phyloP scores from a whole-genome alignment of 2,329 filamentous ascomycete genomes.

The Epicoccum sorghinum region DNA sequence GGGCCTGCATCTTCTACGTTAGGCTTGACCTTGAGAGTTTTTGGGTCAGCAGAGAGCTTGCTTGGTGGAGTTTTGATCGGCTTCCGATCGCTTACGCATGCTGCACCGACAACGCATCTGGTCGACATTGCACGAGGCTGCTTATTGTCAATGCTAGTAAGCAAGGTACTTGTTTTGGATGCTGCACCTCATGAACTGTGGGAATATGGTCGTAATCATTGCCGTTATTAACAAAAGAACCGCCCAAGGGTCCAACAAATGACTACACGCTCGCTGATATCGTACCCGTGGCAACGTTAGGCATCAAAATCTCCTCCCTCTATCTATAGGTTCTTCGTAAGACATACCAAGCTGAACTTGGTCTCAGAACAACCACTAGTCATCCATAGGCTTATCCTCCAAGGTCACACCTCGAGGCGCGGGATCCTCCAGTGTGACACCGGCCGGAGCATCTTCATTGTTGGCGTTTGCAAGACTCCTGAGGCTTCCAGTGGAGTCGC shows the following conservation, averaged over 20 bases:
- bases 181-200: background rate
- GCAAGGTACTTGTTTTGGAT: too few relatives aligned
- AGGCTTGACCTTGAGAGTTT: background rate
- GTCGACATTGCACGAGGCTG: background rate
- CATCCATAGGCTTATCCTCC: conserved; percentile 79
- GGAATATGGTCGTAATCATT: conserved; percentile 30
- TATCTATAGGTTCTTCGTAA: conserved; percentile 13
- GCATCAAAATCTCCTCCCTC: conserved; percentile 16
- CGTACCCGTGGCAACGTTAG: conserved; percentile 14
- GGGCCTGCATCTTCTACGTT: background rate
- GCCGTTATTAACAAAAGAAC: conserved; percentile 22
- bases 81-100: background rate
- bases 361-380: conserved; percentile 52
- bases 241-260: conserved; percentile 10
- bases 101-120: background rate
- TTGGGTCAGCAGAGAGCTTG: background rate
- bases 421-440: conserved; percentile 66
- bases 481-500: conserved; percentile 49
- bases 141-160: too few relatives aligned
- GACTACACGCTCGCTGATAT: conserved; percentile 17
- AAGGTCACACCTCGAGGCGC: conserved; percentile 66
- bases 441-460: conserved; percentile 46
- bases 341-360: conserved; percentile 3
- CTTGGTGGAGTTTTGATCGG: background rate
- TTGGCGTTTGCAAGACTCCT: conserved; percentile 45